phyloP scores from a whole-genome alignment of 305 asterid genomes.

The Solanum aculeatissimum region DNA sequence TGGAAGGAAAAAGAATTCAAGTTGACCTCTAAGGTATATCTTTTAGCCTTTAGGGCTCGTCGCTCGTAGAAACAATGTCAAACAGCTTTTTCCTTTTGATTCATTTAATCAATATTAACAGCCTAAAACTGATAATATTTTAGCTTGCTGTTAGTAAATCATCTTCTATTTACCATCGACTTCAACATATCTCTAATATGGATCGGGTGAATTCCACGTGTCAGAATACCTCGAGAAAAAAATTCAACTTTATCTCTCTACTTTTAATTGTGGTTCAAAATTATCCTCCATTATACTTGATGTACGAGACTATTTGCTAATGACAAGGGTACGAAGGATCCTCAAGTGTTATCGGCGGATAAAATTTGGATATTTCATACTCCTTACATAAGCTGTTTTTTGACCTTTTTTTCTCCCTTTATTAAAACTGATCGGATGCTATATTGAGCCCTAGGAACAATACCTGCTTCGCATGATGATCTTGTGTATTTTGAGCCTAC shows the following conservation, averaged over 20 bases:
- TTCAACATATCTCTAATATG: too few relatives aligned
- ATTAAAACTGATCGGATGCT: not conserved
- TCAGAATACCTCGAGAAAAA: not conserved
- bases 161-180: too few relatives aligned
- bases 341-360: not conserved
- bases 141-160: too few relatives aligned
- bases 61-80: too few relatives aligned
- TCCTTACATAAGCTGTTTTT: not conserved
- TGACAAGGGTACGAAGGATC: not conserved
- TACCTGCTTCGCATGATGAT: not conserved
- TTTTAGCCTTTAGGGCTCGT: not conserved
- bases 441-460: not conserved
- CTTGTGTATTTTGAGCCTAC: not conserved
- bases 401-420: not conserved
- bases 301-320: not conserved
- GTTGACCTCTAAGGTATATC: conserved; percentile 35
- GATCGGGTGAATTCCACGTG: too few relatives aligned
- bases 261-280: not conserved
- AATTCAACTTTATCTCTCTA: not conserved
- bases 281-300: not conserved
- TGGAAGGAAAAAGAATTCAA: conserved; percentile 42
- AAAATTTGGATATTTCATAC: not conserved
- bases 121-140: too few relatives aligned
- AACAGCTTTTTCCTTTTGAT: too few relatives aligned
- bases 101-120: too few relatives aligned